Evolutionary conservation across 2,329 filamentous ascomycete species (phyloP), one percentile per base, ranked within the genome.

Genomic region (Pseudogymnoascus sp.): DNA sequence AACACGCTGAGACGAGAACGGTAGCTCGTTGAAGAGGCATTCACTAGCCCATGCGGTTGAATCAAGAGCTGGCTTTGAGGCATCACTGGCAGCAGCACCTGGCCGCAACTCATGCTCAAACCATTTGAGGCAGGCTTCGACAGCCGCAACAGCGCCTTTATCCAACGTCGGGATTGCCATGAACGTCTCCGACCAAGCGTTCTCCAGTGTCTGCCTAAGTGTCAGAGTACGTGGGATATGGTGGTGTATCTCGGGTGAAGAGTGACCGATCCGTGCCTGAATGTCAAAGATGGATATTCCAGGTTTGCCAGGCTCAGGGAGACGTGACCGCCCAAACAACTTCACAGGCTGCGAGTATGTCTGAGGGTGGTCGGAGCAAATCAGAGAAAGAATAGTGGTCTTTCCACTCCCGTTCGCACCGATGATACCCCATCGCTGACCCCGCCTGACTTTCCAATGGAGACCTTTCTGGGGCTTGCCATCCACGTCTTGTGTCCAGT

Each of bases 321-420:
- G 80, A 18, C 95, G 85, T 62, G 88, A 88, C 21, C 86, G 86
- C 0, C 92, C 91, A 72, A 99, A 97, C 12, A 97, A 81, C 68
- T 85, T 88, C 65, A 99, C 88, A 0, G 93, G 93, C 23, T 93
- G 84, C 0, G 90, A 91, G 74, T 97, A 99, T 0, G 93, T 87
- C 74, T 97, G 93, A 0, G 95, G 95, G 70, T 99, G 95, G 71
- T 99, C 95, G 0, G 93, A 97, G 64, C 91, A 96, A 64, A 99
- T 89, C 5, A 99, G 81, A 4, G 92, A 95, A 28, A 97, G 83
- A 40, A 99, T 82, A 0, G 95, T 99, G 0, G 95, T 99, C 78
- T 99, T 99, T 16, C 95, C 95, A 0, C 91, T 96, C 11, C 89
- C 95, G 69, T 99, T 97, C 33, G 93, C 89, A 0, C 95, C 95